These are phyloP conservation scores for Gossypium trilobum DNA, from an alignment of 441 rosid species.

Conservation along the genomic window DNA sequence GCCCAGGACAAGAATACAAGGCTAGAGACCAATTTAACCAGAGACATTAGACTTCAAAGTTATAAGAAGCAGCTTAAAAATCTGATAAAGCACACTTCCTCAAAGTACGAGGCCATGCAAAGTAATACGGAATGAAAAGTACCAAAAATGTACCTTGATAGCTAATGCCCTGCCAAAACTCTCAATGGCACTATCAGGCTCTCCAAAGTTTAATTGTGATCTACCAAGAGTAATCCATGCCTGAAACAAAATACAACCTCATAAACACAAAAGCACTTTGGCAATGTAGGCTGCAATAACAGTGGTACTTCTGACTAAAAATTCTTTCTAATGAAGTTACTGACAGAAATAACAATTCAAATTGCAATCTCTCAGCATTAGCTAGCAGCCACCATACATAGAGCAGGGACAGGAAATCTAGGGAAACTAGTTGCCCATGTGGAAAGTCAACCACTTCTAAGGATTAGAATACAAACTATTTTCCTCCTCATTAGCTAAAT, in stretches of 20 bases:
- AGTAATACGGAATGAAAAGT: background rate
- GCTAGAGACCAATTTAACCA: background rate
- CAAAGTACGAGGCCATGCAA: background rate
- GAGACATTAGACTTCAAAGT: background rate
- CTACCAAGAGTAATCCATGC: constrained; percentile 88
- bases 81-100: background rate
- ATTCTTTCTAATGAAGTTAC: background rate
- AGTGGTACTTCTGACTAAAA: background rate
- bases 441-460: background rate
- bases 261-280: constrained; percentile 1
- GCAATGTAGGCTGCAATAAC: background rate
- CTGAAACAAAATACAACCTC: constrained; percentile 26
- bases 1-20: background rate
- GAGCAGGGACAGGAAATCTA: background rate
- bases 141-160: constrained; percentile 35
- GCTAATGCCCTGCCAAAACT: constrained; percentile 64
- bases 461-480: background rate
- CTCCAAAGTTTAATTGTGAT: constrained; percentile 82
- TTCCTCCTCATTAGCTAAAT: background rate
- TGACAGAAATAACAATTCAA: background rate
- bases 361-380: background rate
- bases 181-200: constrained; percentile 65
- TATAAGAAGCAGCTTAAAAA: background rate
- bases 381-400: background rate
- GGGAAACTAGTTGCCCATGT: background rate